A percentile compares a stretch with the other conserved stretches of the same genome.
Evolutionary conservation across 495 filamentous ascomycete species (phyloP).

Genomic region (Friedmanniomyces endolithicus): DNA sequence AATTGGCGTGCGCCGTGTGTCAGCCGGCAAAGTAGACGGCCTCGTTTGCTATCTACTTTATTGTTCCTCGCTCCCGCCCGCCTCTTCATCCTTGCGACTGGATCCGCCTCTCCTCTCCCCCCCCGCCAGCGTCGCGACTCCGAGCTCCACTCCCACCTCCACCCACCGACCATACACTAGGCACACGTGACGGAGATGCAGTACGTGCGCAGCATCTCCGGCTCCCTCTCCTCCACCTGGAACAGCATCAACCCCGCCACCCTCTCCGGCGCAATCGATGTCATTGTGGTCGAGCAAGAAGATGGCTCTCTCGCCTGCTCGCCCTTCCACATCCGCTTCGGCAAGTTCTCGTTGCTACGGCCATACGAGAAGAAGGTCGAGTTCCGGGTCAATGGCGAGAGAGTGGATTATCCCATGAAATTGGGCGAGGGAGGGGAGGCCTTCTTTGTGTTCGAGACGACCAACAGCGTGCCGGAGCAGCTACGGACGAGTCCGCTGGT

Average conservation of each 20-base stretch:
- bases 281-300: slow-evolving; percentile 95
- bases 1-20: too few relatives aligned
- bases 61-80: too few relatives aligned
- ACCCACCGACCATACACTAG: background rate
- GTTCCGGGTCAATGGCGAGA: slow-evolving; percentile 84
- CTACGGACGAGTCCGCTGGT: slow-evolving; percentile 89
- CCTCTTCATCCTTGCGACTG: too few relatives aligned
- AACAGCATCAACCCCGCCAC: slow-evolving; percentile 99
- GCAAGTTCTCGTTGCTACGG: slow-evolving; percentile 90
- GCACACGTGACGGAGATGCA: too few relatives aligned
- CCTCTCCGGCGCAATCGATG: slow-evolving; percentile 92
- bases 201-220: slow-evolving; percentile 92
- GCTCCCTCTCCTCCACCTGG: slow-evolving; percentile 96
- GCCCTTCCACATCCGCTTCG: slow-evolving; percentile 96
- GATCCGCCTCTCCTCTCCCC: too few relatives aligned
- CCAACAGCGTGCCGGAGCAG: slow-evolving; percentile 71
- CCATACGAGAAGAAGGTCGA: slow-evolving; percentile 99
- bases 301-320: slow-evolving; percentile 85
- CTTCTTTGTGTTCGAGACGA: slow-evolving; percentile 97
- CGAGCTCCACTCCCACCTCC: background rate
- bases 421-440: slow-evolving; percentile 94
- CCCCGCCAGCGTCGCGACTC: background rate
- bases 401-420: slow-evolving; percentile 95
- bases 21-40: too few relatives aligned
- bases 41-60: too few relatives aligned